Evolutionary conservation across 2,329 filamentous ascomycete species (phyloP), one percentile per base, ranked within the genome.

Genomic region (Fusarium nodosum): DNA sequence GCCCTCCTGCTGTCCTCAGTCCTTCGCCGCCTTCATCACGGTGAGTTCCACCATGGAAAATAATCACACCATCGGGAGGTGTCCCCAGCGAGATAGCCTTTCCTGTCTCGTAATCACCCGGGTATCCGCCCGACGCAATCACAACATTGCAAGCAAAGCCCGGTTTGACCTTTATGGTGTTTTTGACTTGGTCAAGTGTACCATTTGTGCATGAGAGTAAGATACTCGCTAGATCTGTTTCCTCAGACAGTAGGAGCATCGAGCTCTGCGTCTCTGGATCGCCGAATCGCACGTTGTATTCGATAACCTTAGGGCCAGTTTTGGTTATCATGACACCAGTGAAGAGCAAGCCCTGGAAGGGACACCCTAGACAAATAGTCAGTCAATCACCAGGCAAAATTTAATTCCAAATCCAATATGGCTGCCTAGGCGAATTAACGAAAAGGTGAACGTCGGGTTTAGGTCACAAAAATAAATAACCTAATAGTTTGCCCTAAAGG

Each of bases 201-300:
- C 90, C 88, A 51, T 90, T 86, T 10, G 91, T 88, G 79, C 93
- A 97, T 46, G 93, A 93, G 31, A 93, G 83, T 89, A 97, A 93
- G 65, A 97, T 85, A 76, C 92, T 88, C 0, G 93, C 93, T 38
- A 97, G 85, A 79, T 97, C 94, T 13, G 90, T 92, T 63, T 95
- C 89, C 39, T 85, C 79, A 38, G 86, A 90, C 73, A 97, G 84
- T 20, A 97, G 83, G 4, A 92, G 88, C 16, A 97, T 83, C 24
- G 96, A 84, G 3, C 91, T 94, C 80, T 97, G 93, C 0, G 92
- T 94, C 79, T 97, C 93, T 2, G 93, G 93, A 74, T 97, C 93
- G 41, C 93, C 93, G 75, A 96, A 96, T 54, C 93, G 88, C 36
- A 95, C 93, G 74, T 97, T 97, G 82, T 97, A 97, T 79, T 97